Evolutionary conservation across 1,139 yeast genomes (phyloP).

Genomic region (Yamadazyma diospyri): DNA sequence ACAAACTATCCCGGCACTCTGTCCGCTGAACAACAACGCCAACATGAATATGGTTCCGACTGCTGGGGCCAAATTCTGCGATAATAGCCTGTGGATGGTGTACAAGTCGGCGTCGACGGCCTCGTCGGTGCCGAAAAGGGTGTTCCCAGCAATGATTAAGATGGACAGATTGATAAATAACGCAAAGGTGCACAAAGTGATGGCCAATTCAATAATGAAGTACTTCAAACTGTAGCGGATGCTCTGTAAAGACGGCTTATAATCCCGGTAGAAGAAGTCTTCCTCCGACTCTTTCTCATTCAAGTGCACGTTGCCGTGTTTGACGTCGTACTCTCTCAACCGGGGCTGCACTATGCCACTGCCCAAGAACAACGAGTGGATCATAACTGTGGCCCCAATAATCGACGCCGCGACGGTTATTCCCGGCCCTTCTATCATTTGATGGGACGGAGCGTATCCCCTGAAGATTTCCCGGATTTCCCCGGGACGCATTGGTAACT

Average conservation of each 20-base stretch:
- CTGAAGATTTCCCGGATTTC: slow-evolving; percentile 55
- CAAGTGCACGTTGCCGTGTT: slow-evolving; percentile 48
- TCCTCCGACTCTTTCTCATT: slow-evolving; percentile 39
- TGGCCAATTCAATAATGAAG: slow-evolving; percentile 59
- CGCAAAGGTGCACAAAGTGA: slow-evolving; percentile 72
- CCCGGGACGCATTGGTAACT: slow-evolving; percentile 38
- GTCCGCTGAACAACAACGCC: slow-evolving; percentile 73
- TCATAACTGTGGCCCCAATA: slow-evolving; percentile 83
- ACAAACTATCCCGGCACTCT: slow-evolving; percentile 79
- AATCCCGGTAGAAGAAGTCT: slow-evolving; percentile 25
- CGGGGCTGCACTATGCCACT: slow-evolving; percentile 76
- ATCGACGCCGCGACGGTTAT: slow-evolving; percentile 73
- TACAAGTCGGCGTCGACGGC: slow-evolving; percentile 74
- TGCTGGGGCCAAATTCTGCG: slow-evolving; percentile 57
- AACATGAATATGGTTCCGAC: slow-evolving; percentile 78
- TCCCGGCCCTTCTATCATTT: slow-evolving; percentile 61
- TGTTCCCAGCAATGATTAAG: slow-evolving; percentile 70
- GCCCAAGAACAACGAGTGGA: slow-evolving; percentile 72
- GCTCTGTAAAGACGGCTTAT: slow-evolving; percentile 63
- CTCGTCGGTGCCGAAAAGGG: slow-evolving; percentile 61
- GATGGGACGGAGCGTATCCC: slow-evolving; percentile 67
- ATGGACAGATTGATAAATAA: slow-evolving; percentile 78
- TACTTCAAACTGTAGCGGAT: slow-evolving; percentile 64
- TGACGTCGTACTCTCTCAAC: slow-evolving; percentile 60
- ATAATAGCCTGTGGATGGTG: slow-evolving; percentile 60